Percentiles rank a stretch among this genome's conserved stretches.
phyloP scores from a whole-genome alignment of 805 yeast genomes.

The Phaffomyces opuntiae region DNA sequence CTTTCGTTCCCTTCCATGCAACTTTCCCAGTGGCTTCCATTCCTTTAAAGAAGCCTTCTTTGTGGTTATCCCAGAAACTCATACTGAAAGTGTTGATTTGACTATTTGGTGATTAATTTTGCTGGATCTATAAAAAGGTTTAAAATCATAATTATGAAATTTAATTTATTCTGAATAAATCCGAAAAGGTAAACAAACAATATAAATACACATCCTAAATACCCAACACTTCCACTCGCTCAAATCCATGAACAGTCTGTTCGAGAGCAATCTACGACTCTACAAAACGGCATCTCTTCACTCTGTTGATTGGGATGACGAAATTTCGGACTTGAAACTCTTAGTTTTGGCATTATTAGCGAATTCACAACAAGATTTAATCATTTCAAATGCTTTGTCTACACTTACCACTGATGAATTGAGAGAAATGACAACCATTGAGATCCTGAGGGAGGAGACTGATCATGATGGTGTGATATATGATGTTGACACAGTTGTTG shows the following conservation, averaged over 20 bases:
- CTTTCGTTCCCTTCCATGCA: conserved; percentile 33
- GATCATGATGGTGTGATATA: conserved; percentile 2
- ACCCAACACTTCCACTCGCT: too few species aligned
- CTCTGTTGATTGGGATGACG: conserved; percentile 7
- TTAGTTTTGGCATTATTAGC: conserved; percentile 18
- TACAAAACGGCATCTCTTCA: conserved; percentile 9
- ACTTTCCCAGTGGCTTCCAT: conserved; percentile 29
- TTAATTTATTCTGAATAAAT: neutral
- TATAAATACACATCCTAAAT: too few species aligned
- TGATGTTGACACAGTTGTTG: conserved; percentile 4
- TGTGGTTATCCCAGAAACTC: conserved; percentile 36
- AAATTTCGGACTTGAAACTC: conserved; percentile 12
- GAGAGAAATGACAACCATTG: conserved; percentile 10
- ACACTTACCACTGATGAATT: conserved; percentile 13
- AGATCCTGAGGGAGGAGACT: conserved; percentile 2
- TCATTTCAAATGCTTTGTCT: conserved; percentile 13
- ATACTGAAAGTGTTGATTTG: conserved; percentile 1
- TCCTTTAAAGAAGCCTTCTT: conserved; percentile 31
- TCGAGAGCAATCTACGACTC: conserved; percentile 14
- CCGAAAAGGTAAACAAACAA: conserved; percentile 5
- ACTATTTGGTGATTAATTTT: neutral
- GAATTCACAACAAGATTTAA: conserved; percentile 19
- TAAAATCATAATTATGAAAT: too few species aligned
- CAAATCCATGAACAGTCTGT: conserved; percentile 7
- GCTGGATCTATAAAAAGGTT: too few species aligned